Evolutionary conservation across 1,284 basidiomycete species (phyloP).

Genomic region (Ustilago xerochloae): DNA sequence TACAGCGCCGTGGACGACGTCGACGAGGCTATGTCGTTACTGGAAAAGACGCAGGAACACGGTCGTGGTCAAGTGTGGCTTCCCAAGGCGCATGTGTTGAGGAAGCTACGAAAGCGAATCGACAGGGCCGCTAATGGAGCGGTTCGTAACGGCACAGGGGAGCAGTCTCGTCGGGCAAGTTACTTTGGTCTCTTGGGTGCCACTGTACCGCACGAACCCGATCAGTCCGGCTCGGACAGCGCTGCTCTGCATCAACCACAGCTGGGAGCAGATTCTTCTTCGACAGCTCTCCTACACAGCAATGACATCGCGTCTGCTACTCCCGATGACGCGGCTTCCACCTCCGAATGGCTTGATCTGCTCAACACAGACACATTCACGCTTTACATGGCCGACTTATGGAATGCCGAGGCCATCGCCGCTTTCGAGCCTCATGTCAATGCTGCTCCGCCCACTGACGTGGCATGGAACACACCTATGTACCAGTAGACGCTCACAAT

Average conservation of each 20-base stretch:
- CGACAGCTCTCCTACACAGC: not conserved
- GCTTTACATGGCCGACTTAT: constrained; percentile 2
- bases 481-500: not conserved
- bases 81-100: constrained; percentile 7
- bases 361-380: constrained; percentile 13
- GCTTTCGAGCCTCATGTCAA: not conserved
- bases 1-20: constrained; percentile 14
- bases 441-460: not conserved
- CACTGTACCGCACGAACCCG: not conserved
- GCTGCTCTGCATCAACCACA: not conserved
- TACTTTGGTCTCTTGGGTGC: constrained; percentile 6
- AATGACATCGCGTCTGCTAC: constrained; percentile 5
- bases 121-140: not conserved
- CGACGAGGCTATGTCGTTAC: constrained; percentile 9
- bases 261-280: not conserved
- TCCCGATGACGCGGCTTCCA: not conserved
- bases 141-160: not conserved
- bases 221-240: not conserved
- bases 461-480: constrained; percentile 5
- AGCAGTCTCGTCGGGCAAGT: constrained; percentile 8
- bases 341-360: constrained; percentile 5
- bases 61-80: constrained; percentile 1
- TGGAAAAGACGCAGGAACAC: constrained; percentile 8
- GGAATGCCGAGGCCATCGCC: not conserved
- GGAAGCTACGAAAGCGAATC: constrained; percentile 10